Base-by-base conservation (phyloP, 192 early-diverging fungal genomes). In the Linnemannia zychae region DNA sequence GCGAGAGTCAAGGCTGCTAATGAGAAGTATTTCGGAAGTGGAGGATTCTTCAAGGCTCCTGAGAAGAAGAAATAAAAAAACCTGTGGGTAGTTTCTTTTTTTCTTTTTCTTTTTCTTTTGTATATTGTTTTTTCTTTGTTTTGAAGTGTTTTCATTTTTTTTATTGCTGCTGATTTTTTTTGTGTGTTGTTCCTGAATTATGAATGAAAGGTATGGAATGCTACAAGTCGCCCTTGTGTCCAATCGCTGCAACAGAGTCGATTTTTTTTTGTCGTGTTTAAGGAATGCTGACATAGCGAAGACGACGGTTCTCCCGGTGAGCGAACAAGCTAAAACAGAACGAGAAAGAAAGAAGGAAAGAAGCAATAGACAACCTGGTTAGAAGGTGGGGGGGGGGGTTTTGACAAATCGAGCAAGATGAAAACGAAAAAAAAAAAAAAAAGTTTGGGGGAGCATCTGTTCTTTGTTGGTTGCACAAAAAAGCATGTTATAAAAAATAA, bases 1-100 rank as follows among this genome's bases (percentile, higher is more conserved):
- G 88, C 94, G 74, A 91, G 87, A 72, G 76, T 92, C 31, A 94
- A 94, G 75, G 88, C 91, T 33, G 88, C 89, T 4, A 94, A 94
- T 66, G 95, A 94, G 71, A 92, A 90, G 78, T 97, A 95, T 76
- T 97, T 97, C 92, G 93, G 94, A 36, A 84, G 82, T 37, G 72
- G 71, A 44, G 57, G 67, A 15, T 75, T 81, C 33, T 71, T 81
- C 47, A 81, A 74, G 34, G 73, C 73, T 11, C 72, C 74, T 20
- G n/a, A 48, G 36, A 81, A 48, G 36, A 81, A 81, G 31, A 63
- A 81, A 36, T 63, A 75, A 37, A 75, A n/a, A 53, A 36, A 3
- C 73, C 47, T 17, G 4, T 47, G 48, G 33, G 40, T 36, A 0
- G 77, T 36, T 57, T 28, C 9, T 53, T 71, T 40, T 28, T 71